Conservation (phyloP, 306 rosid species). For the Cicer chorassanicum region DNA sequence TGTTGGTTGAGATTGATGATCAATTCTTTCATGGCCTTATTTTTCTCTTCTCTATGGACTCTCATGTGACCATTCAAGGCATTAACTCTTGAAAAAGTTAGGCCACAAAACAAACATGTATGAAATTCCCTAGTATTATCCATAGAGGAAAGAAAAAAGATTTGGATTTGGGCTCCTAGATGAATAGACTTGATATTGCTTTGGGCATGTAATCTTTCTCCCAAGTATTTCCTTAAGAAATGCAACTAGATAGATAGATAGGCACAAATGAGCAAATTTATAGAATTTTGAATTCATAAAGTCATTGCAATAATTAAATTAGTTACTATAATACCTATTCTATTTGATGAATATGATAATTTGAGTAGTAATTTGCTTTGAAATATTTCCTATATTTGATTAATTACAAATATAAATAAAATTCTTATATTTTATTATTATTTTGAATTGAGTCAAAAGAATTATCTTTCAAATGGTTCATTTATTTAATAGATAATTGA, state of each 20-base stretch:
- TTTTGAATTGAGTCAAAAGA: background rate
- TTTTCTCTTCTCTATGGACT: conserved; percentile 13
- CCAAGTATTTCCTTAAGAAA: too few relatives aligned
- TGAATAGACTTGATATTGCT: background rate
- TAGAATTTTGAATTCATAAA: background rate
- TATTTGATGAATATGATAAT: background rate
- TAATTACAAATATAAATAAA: background rate
- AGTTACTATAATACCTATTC: background rate
- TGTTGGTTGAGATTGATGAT: background rate
- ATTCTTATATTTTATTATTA: background rate
- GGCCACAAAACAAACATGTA: background rate
- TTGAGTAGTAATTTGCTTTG: background rate
- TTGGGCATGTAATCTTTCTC: too few relatives aligned
- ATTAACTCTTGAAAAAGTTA: background rate
- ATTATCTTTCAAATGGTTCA: background rate
- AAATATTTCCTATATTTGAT: background rate
- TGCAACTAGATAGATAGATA: background rate
- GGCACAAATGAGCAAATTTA: background rate
- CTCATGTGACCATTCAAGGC: conserved; percentile 33
- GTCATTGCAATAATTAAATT: background rate
- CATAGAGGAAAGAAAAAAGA: background rate
- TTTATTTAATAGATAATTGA: background rate
- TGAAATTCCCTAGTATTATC: background rate
- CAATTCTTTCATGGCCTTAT: background rate
- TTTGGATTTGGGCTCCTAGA: background rate